Evolutionary conservation across 164 flowering plant species (phyloP), one percentile per base, ranked within the genome.

Genomic region (Kingdonia uniflora): DNA sequence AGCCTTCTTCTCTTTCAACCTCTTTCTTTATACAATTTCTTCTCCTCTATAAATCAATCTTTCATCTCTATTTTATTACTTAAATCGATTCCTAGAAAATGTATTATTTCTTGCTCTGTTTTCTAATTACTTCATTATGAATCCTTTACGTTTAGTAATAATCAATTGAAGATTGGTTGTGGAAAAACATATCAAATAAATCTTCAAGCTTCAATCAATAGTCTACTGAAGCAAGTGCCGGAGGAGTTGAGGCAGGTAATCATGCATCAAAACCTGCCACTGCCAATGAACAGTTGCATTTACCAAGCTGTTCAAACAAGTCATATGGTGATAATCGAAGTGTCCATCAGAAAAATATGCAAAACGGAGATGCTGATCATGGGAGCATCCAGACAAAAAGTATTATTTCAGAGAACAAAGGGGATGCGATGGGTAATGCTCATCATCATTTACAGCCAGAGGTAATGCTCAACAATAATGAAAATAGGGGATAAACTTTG

Each of bases 151-250:
- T n/a, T n/a, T n/a, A n/a, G n/a, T n/a, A n/a, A n/a, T n/a, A n/a
- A n/a, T n/a, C n/a, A n/a, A n/a, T n/a, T n/a, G n/a, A n/a, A n/a
- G n/a, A n/a, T n/a, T n/a, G n/a, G n/a, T n/a, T n/a, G n/a, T n/a
- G n/a, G n/a, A n/a, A n/a, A n/a, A n/a, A n/a, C n/a, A n/a, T n/a
- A n/a, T n/a, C n/a, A n/a, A n/a, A n/a, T n/a, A n/a, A n/a, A n/a
- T n/a, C n/a, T n/a, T n/a, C n/a, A n/a, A n/a, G n/a, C n/a, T n/a
- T n/a, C n/a, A n/a, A n/a, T n/a, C n/a, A n/a, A n/a, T n/a, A n/a
- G n/a, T n/a, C n/a, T n/a, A 64, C 69, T 6, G 98, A 88, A 60
- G 91, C 85, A 49, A 81, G 81, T 54, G 59, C 65, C 37, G 79
- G 60, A 11, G 77, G 68, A 29, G 35, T 29, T 57, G 85, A 74